These are phyloP conservation scores for Didymella pomorum DNA, from an alignment of 2,329 filamentous ascomycete genomes.

Conservation along the genomic window DNA sequence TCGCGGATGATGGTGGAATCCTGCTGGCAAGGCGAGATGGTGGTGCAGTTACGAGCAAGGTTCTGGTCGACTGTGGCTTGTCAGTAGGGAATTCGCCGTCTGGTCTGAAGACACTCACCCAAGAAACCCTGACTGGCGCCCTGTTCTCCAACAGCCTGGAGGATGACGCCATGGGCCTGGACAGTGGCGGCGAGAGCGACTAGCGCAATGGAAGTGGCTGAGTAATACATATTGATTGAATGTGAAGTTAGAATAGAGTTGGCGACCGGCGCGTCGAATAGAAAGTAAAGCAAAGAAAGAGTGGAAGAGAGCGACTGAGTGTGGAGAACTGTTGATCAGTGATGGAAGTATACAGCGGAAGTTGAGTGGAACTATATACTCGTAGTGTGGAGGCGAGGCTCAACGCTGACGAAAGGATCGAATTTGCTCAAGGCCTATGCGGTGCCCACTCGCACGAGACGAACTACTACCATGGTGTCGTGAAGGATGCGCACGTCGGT, in stretches of 20 bases:
- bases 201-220: constrained; percentile 39
- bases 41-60: constrained; percentile 49
- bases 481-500: constrained; percentile 16
- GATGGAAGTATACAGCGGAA: constrained; percentile 9
- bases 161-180: constrained; percentile 44
- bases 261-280: constrained; percentile 40
- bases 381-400: not conserved
- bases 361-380: constrained; percentile 29
- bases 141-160: constrained; percentile 39
- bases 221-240: constrained; percentile 41
- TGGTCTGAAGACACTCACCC: constrained; percentile 18
- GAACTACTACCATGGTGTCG: constrained; percentile 22
- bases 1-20: constrained; percentile 50
- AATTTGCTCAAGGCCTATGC: constrained; percentile 21
- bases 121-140: constrained; percentile 46
- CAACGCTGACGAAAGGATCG: constrained; percentile 1
- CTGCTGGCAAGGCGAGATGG: constrained; percentile 50
- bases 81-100: constrained; percentile 6
- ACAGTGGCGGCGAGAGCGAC: constrained; percentile 41
- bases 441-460: constrained; percentile 39
- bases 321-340: constrained; percentile 12
- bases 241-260: constrained; percentile 22
- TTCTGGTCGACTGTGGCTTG: constrained; percentile 39
- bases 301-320: constrained; percentile 23
- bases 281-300: constrained; percentile 34